Evolutionary conservation across 257 asterid genomes (phyloP).

Genomic region (Datura wrightii): DNA sequence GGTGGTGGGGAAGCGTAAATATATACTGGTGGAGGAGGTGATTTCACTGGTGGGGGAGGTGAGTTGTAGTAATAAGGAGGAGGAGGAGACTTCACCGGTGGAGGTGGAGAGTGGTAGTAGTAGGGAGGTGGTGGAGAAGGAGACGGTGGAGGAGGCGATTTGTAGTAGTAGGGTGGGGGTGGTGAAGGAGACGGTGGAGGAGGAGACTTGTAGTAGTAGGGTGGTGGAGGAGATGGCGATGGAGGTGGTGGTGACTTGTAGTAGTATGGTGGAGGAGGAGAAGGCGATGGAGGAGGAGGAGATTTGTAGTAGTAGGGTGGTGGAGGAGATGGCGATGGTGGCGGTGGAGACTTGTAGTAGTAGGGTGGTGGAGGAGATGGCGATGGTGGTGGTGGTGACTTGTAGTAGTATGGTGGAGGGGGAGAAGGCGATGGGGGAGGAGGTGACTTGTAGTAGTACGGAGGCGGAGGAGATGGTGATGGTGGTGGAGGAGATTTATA

Average conservation of each 20-base stretch:
- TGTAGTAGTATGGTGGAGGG: not conserved
- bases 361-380: not conserved
- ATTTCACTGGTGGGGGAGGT: not conserved
- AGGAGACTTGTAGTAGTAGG: constrained; percentile 16
- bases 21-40: not conserved
- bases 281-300: not conserved
- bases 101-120: not conserved
- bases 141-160: not conserved
- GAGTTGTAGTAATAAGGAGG: constrained; percentile 13
- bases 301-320: not conserved
- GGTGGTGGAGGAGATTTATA: not conserved
- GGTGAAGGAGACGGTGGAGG: not conserved
- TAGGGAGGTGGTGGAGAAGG: not conserved
- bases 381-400: not conserved
- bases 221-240: not conserved
- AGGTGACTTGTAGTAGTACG: accelerated
- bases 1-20: constrained; percentile 20
- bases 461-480: accelerated
- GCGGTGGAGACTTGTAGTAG: not conserved
- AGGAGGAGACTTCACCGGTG: constrained; percentile 11
- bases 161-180: not conserved
- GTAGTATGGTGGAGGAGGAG: not conserved
- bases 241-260: not conserved
- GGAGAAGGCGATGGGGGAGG: not conserved
- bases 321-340: not conserved